Evolutionary conservation across 2,329 filamentous ascomycete species (phyloP), one percentile per base, ranked within the genome.

Genomic region (Ambrosiella beaveri): DNA sequence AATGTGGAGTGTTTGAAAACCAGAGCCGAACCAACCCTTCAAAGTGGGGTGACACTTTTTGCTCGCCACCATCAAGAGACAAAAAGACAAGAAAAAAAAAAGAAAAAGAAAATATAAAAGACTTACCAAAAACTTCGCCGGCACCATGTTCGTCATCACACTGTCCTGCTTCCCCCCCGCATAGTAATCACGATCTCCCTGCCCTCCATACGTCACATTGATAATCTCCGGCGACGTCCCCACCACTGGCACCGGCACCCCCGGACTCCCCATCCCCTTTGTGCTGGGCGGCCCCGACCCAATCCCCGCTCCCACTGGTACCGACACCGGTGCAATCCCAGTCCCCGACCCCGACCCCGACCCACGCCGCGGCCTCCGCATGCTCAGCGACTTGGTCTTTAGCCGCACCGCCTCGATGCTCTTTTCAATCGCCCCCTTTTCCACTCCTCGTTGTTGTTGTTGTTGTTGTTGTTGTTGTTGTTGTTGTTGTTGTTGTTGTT

Each of bases 321-420:
- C n/a, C 11, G 38, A 11, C 8, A 54, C 8, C 1, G 52, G 36
- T 27, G 37, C 13, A 41, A 54, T 35, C 7, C 13, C n/a, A 17
- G 52, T 9, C 9, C 19, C n/a, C 11, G 52, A 54, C 7, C 13
- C n/a, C 7, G 52, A 4, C 9, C 19, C n/a, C 11, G 52, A 54
- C 1, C 52, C n/a, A 2, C 52, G 15, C 13, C 52, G 38, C 5
- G 52, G 37, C 13, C 52, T 37, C 2, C 52, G 52, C 17, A 54
- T 54, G 35, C 52, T 54, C 9, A 54, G 38, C 4, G 52, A 54
- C 17, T 54, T 54, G 9, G 52, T 54, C 38, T 54, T 54, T 15
- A 35, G 6, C 17, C 38, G 52, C 11, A 54, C 52, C 6, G 47
- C 47, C 8, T n/a, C 11, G 8, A 51, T 51, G 19, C 47, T 9